These are phyloP conservation scores for Echites panduratus DNA, from an alignment of 257 asterid species.

Conservation along the genomic window DNA sequence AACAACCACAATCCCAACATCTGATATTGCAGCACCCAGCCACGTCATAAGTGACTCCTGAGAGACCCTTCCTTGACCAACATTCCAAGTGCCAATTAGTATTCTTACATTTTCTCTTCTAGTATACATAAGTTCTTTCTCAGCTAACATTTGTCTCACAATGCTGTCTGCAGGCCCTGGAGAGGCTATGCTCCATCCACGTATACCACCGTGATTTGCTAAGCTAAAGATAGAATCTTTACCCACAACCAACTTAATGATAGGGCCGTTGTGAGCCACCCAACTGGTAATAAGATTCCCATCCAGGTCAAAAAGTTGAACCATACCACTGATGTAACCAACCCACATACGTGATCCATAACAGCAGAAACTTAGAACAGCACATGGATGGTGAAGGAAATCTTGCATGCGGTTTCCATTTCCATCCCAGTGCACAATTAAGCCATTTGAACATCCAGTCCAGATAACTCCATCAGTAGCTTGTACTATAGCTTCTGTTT, in stretches of 20 bases:
- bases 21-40: constrained; percentile 66
- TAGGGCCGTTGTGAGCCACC: constrained; percentile 83
- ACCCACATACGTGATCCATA: constrained; percentile 75
- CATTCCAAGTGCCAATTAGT: constrained; percentile 94
- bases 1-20: constrained; percentile 80
- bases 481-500: constrained; percentile 69
- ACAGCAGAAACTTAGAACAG: constrained; percentile 62
- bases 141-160: constrained; percentile 46
- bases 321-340: constrained; percentile 76
- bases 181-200: constrained; percentile 89
- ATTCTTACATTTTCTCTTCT: constrained; percentile 48
- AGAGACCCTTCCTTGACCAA: constrained; percentile 91
- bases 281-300: constrained; percentile 67
- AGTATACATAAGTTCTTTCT: constrained; percentile 45
- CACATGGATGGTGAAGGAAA: constrained; percentile 65
- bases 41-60: constrained; percentile 79
- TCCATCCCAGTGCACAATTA: constrained; percentile 93
- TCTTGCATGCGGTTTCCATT: constrained; percentile 83
- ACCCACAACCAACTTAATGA: constrained; percentile 57
- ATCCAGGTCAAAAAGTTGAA: constrained; percentile 72
- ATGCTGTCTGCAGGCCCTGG: constrained; percentile 78
- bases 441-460: constrained; percentile 84
- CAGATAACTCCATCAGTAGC: constrained; percentile 80
- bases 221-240: constrained; percentile 61
- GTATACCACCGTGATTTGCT: constrained; percentile 95